Evolutionary conservation across 2,329 filamentous ascomycete genomes (phyloP).

Genomic region (Colletotrichum aenigma): DNA sequence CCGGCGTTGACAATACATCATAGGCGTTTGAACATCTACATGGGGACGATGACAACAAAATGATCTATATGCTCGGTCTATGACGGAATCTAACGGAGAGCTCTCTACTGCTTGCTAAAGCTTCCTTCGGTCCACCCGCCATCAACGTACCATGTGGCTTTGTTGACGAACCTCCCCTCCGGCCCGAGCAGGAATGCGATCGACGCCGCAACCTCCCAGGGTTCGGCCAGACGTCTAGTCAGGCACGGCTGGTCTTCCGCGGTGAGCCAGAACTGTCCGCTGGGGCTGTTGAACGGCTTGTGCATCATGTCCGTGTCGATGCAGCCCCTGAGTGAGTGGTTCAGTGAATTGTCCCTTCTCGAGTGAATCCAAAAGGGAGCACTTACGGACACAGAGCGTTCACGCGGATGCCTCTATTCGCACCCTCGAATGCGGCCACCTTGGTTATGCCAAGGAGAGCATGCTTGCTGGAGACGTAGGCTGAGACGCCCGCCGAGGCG

Average conservation of each 20-base stretch:
- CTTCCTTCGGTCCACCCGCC: conserved; percentile 44
- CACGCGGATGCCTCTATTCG: conserved; percentile 9
- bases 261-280: neutral
- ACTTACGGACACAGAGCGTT: conserved; percentile 16
- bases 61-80: neutral
- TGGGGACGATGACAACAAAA: conserved; percentile 25
- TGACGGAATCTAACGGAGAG: neutral
- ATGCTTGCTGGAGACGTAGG: conserved; percentile 37
- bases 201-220: conserved; percentile 30
- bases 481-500: conserved; percentile 36
- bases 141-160: conserved; percentile 27
- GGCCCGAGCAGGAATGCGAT: conserved; percentile 34
- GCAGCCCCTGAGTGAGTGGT: conserved; percentile 24
- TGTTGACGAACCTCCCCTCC: conserved; percentile 34
- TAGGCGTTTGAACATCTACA: neutral
- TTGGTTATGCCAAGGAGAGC: conserved; percentile 30
- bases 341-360: neutral
- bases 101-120: neutral
- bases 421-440: conserved; percentile 30
- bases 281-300: conserved; percentile 27
- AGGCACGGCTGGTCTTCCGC: conserved; percentile 25
- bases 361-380: neutral
- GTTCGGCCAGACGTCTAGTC: conserved; percentile 29
- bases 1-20: neutral
- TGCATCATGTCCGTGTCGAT: conserved; percentile 33